Conservation (phyloP, 768 basidiomycete species). For the Myochromella boudieri region DNA sequence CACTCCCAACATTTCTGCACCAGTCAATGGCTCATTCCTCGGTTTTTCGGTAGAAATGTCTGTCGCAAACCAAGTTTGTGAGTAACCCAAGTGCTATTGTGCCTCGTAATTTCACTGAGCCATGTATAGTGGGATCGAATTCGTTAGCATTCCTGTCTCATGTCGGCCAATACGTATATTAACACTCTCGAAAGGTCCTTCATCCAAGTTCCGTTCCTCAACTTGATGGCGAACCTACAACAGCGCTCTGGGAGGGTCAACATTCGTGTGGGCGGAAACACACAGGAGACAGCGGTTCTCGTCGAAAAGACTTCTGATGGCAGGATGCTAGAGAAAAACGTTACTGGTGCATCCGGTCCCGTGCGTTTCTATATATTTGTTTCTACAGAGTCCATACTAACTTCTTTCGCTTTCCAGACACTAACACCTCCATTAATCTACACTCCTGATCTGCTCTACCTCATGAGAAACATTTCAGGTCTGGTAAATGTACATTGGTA, state of each 20-base stretch:
- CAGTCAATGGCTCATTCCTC: constrained; percentile 38
- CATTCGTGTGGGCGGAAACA: constrained; percentile 79
- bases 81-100: background rate
- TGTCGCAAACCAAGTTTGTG: constrained; percentile 56
- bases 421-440: constrained; percentile 69
- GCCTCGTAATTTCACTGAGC: background rate
- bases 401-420: constrained; percentile 37
- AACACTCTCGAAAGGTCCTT: constrained; percentile 7
- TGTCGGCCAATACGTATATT: constrained; percentile 3
- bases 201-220: constrained; percentile 66
- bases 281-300: constrained; percentile 64
- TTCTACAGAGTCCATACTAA: background rate
- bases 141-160: constrained; percentile 10
- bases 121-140: constrained; percentile 8
- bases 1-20: constrained; percentile 33
- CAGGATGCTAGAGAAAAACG: constrained; percentile 24
- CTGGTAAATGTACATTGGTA: constrained; percentile 70
- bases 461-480: constrained; percentile 62
- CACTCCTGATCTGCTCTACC: constrained; percentile 65
- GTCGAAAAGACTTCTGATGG: constrained; percentile 49
- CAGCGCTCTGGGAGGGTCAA: constrained; percentile 61
- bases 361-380: constrained; percentile 5
- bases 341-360: constrained; percentile 17
- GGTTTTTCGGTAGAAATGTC: constrained; percentile 68
- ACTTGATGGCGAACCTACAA: constrained; percentile 72